phyloP scores from a whole-genome alignment of 257 asterid species.

The Nicotiana sylvestris region DNA sequence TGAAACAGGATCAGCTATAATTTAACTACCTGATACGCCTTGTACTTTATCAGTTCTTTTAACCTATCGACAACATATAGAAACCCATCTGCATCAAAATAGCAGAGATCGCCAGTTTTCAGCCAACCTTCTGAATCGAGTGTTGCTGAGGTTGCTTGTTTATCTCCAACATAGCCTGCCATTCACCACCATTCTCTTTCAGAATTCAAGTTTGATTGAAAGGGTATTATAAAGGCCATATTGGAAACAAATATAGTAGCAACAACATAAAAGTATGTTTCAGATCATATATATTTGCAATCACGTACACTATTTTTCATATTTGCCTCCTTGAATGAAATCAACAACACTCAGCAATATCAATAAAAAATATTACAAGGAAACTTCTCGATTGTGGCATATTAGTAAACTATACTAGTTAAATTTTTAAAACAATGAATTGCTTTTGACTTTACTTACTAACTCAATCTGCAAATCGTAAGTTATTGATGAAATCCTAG shows the following conservation, averaged over 20 bases:
- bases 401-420: background rate
- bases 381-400: background rate
- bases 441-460: background rate
- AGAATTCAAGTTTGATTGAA: background rate
- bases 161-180: slow-evolving; percentile 84
- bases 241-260: background rate
- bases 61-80: slow-evolving; percentile 80
- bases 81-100: slow-evolving; percentile 75
- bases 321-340: background rate
- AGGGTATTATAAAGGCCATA: background rate
- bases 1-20: background rate
- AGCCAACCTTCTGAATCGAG: slow-evolving; percentile 91
- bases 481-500: background rate
- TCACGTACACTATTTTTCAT: background rate
- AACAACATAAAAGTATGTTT: background rate
- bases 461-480: background rate
- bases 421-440: background rate
- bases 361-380: background rate
- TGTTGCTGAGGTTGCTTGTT: slow-evolving; percentile 76
- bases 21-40: slow-evolving; percentile 74
- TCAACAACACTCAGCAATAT: background rate
- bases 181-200: slow-evolving; percentile 3
- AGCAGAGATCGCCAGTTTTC: slow-evolving; percentile 92
- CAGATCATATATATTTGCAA: background rate
- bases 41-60: slow-evolving; percentile 87